These are phyloP conservation scores for Avicennia marina DNA, from an alignment of 257 asterid genomes.

Conservation along the genomic window DNA sequence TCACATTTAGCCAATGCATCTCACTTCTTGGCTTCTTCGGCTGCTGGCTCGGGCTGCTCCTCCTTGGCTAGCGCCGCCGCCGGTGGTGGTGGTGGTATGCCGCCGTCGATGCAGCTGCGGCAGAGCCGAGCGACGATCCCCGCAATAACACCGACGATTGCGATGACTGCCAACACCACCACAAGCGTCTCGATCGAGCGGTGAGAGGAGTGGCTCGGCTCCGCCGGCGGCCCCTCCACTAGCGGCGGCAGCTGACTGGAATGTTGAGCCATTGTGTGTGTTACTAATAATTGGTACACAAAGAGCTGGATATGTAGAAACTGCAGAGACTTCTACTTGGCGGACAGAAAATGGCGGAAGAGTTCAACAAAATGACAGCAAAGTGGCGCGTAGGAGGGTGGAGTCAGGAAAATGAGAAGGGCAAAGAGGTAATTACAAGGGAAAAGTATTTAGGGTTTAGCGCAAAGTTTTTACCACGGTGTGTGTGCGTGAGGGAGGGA, in stretches of 20 bases:
- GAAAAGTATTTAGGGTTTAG: too few relatives aligned
- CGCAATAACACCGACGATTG: constrained; percentile 64
- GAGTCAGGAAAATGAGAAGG: too few relatives aligned
- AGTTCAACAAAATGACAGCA: too few relatives aligned
- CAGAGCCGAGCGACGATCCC: constrained; percentile 74
- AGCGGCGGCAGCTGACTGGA: constrained; percentile 62
- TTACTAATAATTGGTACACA: too few relatives aligned
- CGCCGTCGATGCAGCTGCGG: constrained; percentile 73
- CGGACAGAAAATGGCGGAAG: too few relatives aligned
- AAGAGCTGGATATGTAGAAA: too few relatives aligned
- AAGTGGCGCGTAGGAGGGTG: too few relatives aligned
- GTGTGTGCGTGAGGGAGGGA: too few relatives aligned
- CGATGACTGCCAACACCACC: constrained; percentile 76
- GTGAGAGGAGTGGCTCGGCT: constrained; percentile 41
- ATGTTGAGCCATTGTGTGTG: constrained; percentile 15
- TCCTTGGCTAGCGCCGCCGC: constrained; percentile 25
- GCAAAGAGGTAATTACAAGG: too few relatives aligned
- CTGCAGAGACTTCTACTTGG: too few relatives aligned
- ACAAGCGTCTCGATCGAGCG: constrained; percentile 74
- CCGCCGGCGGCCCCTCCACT: constrained; percentile 29
- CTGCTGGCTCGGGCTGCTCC: constrained; percentile 31
- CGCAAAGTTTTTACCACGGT: too few relatives aligned
- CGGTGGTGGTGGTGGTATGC: constrained; percentile 32
- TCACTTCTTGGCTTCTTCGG: constrained; percentile 35
- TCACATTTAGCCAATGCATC: too few relatives aligned